phyloP scores from a whole-genome alignment of 495 filamentous ascomycete species.

The Lepidopterella palustris region DNA sequence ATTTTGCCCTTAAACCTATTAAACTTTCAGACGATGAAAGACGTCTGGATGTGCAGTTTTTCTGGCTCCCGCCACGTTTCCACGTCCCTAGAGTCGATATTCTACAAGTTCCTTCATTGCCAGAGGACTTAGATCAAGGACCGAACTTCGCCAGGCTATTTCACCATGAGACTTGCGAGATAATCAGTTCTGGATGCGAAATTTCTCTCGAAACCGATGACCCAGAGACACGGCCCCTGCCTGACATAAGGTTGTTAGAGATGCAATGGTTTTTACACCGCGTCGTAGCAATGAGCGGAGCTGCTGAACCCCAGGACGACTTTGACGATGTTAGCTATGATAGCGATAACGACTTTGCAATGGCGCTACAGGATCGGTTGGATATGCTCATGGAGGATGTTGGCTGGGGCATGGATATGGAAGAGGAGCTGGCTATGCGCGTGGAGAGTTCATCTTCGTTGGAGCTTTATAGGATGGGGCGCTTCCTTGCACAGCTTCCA shows the following conservation, averaged over 20 bases:
- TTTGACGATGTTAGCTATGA: not conserved
- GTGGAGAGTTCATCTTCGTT: not conserved
- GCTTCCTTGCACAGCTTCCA: not conserved
- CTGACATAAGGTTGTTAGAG: not conserved
- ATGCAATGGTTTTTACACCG: conserved; percentile 3
- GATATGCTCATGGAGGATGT: not conserved
- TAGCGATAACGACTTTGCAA: not conserved
- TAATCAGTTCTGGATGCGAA: not conserved
- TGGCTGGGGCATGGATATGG: not conserved
- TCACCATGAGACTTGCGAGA: not conserved
- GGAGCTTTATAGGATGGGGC: too few species aligned
- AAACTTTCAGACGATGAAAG: not conserved
- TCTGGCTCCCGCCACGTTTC: not conserved
- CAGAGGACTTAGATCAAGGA: not conserved
- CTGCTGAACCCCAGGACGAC: too few species aligned
- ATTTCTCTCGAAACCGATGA: too few species aligned
- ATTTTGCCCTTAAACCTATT: conserved; percentile 1
- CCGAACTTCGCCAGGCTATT: not conserved
- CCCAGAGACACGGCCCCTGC: not conserved
- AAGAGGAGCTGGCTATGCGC: not conserved
- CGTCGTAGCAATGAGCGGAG: too few species aligned
- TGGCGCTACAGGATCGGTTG: not conserved
- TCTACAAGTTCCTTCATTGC: not conserved
- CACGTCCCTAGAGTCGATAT: not conserved
- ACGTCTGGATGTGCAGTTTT: not conserved